A percentile compares a stretch with the other conserved stretches of the same genome.
phyloP scores from a whole-genome alignment of 108 stramenopile species.

The Skeletonema potamos region DNA sequence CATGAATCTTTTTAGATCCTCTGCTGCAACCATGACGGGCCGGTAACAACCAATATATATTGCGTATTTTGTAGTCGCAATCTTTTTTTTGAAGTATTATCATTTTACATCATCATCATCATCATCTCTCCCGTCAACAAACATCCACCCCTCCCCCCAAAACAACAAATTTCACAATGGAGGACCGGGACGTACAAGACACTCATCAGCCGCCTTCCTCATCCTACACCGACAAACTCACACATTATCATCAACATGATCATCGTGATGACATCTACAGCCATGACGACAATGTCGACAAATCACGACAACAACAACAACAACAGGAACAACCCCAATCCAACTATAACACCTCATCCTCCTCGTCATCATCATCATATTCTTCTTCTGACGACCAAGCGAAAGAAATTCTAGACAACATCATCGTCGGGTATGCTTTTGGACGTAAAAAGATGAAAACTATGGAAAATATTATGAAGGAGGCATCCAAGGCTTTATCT shows the following conservation, averaged over 20 bases:
- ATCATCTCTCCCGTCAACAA: neutral
- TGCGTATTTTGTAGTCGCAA: too few relatives aligned
- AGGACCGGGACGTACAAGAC: neutral
- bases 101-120: too few relatives aligned
- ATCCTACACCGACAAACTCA: too few relatives aligned
- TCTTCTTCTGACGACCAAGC: neutral
- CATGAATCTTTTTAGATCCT: neutral
- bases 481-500: conserved; percentile 62
- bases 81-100: too few relatives aligned
- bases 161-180: neutral
- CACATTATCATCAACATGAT: too few relatives aligned
- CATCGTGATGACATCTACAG: neutral
- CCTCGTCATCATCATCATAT: too few relatives aligned
- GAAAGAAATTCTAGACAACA: conserved; percentile 36
- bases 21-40: neutral
- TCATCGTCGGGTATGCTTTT: conserved; percentile 86
- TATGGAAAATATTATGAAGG: conserved; percentile 86
- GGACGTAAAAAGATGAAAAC: conserved; percentile 91
- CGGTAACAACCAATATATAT: neutral
- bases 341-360: neutral
- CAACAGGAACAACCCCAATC: too few relatives aligned
- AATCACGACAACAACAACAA: conserved; percentile 1
- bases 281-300: neutral
- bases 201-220: neutral
- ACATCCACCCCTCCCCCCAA: neutral